These are phyloP conservation scores for Nadsonia commutata DNA, from an alignment of 1,139 yeast species.

Conservation along the genomic window DNA sequence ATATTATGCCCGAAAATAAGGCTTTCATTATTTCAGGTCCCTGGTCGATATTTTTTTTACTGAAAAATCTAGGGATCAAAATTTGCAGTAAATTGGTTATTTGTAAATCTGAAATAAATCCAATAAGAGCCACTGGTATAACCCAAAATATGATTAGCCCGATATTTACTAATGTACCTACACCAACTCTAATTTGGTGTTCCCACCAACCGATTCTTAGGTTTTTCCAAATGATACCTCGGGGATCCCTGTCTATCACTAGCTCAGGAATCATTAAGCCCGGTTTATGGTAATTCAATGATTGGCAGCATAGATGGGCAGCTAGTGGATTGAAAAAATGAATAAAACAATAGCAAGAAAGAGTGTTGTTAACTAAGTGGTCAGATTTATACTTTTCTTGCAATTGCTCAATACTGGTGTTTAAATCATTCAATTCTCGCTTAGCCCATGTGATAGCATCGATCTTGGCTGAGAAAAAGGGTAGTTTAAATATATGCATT, in stretches of 20 bases:
- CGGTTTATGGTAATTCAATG: conserved; percentile 49
- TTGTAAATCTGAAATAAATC: conserved; percentile 76
- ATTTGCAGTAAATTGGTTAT: conserved; percentile 58
- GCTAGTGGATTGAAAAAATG: conserved; percentile 78
- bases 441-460: conserved; percentile 53
- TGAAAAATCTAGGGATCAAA: no score
- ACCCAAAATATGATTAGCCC: conserved; percentile 72
- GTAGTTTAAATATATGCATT: conserved; percentile 16
- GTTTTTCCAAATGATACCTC: conserved; percentile 75
- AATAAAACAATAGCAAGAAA: conserved; percentile 59
- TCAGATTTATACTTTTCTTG: conserved; percentile 40
- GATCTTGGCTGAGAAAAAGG: conserved; percentile 36
- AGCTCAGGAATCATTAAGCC: conserved; percentile 46
- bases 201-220: conserved; percentile 79
- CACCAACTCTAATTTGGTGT: conserved; percentile 42
- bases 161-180: conserved; percentile 44
- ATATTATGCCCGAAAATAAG: conserved; percentile 71
- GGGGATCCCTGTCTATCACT: conserved; percentile 61
- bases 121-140: conserved; percentile 90
- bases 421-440: conserved; percentile 53
- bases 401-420: conserved; percentile 51
- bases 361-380: conserved; percentile 28
- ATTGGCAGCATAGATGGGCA: conserved; percentile 77
- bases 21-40: conserved; percentile 60
- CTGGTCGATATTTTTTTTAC: conserved; percentile 50